Evolutionary conservation across 148 eudicot species (phyloP), one percentile per base, ranked within the genome.

Genomic region (Euryodendron excelsum): DNA sequence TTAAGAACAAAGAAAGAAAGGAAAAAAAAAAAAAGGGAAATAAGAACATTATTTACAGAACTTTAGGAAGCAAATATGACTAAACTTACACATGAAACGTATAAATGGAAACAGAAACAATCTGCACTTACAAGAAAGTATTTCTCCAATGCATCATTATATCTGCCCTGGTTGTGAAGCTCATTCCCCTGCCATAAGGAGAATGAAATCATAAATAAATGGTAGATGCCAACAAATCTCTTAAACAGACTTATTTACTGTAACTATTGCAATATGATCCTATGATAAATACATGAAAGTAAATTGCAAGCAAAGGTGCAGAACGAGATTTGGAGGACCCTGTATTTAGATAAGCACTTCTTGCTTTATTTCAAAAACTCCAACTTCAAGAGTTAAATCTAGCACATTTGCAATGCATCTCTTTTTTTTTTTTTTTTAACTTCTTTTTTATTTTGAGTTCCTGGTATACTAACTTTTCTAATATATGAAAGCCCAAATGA

Each of bases 81-180:
- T 30, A 52, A 60, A 21, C 25, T 13, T 90, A 86, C 62, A 78
- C 12, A 39, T 37, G 5, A 53, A 27, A 65, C 28, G 28, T 53
- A 80, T 66, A 50, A n/a, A 65, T 36, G 28, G 64, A 60, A 78
- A 59, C 48, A 47, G 64, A 17, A 28, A 5, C 41, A 70, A 81
- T 23, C 30, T 72, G 59, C 58, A 89, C 99, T 93, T 83, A 92
- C 99, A 75, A 80, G 94, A 78, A 84, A 84, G 82, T 96, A 96
- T 82, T 96, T 96, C 86, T 91, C 73, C 71, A 89, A 84, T 48
- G 99, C 99, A 31, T 86, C 91, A 28, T 78, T 69, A 85, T 85
- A 96, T 79, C 80, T 91, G 30, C 99, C 99, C 86, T 85, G 91
- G 77, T 83, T 86, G 86, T 96, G 98, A 84, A 93, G 88, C 77